Base-by-base conservation (phyloP, 208 protist species). In the Porcisia hertigi region DNA sequence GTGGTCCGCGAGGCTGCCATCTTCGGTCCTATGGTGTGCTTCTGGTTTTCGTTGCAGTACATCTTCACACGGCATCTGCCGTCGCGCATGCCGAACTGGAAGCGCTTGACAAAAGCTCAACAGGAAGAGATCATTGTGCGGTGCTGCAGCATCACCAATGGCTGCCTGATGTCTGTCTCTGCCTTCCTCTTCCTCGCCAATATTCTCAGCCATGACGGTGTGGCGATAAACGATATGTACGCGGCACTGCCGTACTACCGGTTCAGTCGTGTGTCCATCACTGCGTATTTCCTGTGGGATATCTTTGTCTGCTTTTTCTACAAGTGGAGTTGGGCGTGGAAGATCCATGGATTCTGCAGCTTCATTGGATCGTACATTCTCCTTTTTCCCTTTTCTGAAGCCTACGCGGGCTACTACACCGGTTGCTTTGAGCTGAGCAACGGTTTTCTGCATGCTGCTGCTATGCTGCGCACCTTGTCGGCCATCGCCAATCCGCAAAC, bases 381-480 rank as follows among this genome's bases (percentile, higher is more conserved):
- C 18, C 83, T 84, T 47, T 97, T 94, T 73, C 92, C 92, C 45
- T 95, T 88, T 60, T 83, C 89, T 3, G 91, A 97, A 62, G 66
- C 88, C 64, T 92, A 92, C 73, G 85, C 78, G 2, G 87, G 83
- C 43, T 97, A 94, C 86, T 97, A 92, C 83, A 95, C 84, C 5
- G 92, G 92, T 59, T 94, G 89, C 81, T 97, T 95, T 75, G 92
- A 97, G 69, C 63, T 92, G 34, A 91, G 81, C 74, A 97, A 97
- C 70, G 83, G 81, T 25, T 92, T 92, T 36, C 60, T 95, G 60
- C 92, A 97, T 73, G 25, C 84, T 20, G 86, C 92, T 0, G 76
- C 73, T 30, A 88, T 93, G 47, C 71, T 91, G 43, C 84, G 88
- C 53, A 81, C 71, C 7, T 58, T 94, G 55, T 71, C 74, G 54